Conservation (phyloP, 2,329 filamentous ascomycete species). For the Plenodomus lindquistii region DNA sequence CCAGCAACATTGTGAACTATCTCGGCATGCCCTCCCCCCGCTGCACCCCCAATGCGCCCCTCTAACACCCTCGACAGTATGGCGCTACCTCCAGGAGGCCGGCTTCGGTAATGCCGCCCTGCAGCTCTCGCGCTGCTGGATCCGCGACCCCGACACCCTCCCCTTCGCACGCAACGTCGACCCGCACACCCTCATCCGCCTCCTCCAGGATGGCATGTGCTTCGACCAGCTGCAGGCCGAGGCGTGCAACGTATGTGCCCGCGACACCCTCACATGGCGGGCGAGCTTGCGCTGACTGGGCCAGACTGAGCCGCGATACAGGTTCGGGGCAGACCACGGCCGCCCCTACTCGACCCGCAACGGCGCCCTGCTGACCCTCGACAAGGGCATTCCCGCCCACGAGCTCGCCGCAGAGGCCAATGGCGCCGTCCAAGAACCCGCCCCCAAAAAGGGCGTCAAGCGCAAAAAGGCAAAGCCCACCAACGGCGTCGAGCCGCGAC, state of each 20-base stretch:
- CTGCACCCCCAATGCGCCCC: constrained; percentile 4
- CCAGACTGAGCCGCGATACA: constrained; percentile 39
- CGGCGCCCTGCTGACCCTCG: constrained; percentile 41
- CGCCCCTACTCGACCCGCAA: constrained; percentile 44
- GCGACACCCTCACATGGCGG: background rate
- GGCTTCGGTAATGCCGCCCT: constrained; percentile 62
- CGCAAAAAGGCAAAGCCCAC: constrained; percentile 39
- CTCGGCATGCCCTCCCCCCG: constrained; percentile 41
- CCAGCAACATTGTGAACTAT: constrained; percentile 69
- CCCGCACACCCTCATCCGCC: constrained; percentile 61
- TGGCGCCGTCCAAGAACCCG: constrained; percentile 35
- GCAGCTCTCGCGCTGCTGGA: constrained; percentile 65
- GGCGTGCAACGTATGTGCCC: constrained; percentile 35
- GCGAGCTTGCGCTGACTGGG: constrained; percentile 19
- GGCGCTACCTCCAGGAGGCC: constrained; percentile 58
- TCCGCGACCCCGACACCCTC: constrained; percentile 62
- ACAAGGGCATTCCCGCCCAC: constrained; percentile 42
- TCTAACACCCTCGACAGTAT: constrained; percentile 49
- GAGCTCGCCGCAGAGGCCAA: constrained; percentile 40
- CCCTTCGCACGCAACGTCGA: constrained; percentile 64
- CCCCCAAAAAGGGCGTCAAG: constrained; percentile 39
- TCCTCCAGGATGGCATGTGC: constrained; percentile 66
- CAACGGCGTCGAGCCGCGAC: constrained; percentile 38
- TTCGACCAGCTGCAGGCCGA: constrained; percentile 50
- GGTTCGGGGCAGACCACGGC: constrained; percentile 46